Evolutionary conservation across 495 filamentous ascomycete genomes (phyloP).

Genomic region (Pseudevernia furfuracea): DNA sequence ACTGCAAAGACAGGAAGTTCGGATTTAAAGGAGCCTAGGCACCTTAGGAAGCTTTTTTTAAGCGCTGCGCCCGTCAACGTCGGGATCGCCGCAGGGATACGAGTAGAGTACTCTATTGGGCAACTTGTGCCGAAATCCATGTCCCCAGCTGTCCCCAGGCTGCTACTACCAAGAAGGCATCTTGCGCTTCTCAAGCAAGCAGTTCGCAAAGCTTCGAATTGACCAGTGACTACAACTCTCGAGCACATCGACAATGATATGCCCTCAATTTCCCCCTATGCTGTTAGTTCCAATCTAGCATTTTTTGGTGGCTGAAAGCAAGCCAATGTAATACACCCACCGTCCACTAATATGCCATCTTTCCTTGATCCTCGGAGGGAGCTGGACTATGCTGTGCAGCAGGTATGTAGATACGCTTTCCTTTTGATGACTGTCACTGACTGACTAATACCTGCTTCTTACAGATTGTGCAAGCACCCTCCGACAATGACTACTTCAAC

Average conservation of each 20-base stretch:
- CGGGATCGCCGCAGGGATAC: background rate
- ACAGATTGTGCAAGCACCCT: conserved; percentile 84
- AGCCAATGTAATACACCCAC: background rate
- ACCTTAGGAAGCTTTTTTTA: background rate
- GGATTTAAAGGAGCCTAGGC: background rate
- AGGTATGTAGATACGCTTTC: conserved; percentile 8
- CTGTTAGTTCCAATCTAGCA: background rate
- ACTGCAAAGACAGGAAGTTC: no score
- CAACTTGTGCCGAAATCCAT: background rate
- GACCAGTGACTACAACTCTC: background rate
- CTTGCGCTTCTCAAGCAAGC: background rate
- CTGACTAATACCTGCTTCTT: background rate
- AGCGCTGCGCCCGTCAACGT: background rate
- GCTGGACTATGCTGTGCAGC: conserved; percentile 22
- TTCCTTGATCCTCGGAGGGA: conserved; percentile 15
- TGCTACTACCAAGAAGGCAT: no score
- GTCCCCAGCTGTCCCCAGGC: no score
- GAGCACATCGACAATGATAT: background rate
- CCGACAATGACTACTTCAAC: conserved; percentile 89
- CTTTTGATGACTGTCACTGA: no score
- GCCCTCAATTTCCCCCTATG: background rate
- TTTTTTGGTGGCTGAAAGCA: background rate
- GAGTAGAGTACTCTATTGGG: background rate
- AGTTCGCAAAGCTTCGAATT: background rate
- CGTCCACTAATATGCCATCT: conserved; percentile 16